phyloP scores from a whole-genome alignment of 495 filamentous ascomycete genomes.

The Haplographium delicatum region DNA sequence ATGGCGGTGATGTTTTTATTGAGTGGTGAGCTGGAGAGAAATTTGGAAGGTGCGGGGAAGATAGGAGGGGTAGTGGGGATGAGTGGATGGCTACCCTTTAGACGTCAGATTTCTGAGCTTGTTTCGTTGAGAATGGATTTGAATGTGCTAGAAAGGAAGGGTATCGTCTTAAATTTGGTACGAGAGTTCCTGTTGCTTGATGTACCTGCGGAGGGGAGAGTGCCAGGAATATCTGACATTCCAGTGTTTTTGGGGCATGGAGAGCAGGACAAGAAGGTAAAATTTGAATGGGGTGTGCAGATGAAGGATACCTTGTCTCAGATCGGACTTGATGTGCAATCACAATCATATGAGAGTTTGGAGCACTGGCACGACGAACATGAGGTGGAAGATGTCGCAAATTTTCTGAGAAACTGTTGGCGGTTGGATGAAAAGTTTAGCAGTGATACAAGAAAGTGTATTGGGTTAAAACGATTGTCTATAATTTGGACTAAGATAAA shows the following conservation, averaged over 20 bases:
- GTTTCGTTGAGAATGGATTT: too few relatives aligned
- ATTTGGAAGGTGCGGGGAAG: background rate
- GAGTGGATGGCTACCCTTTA: slow-evolving; percentile 19
- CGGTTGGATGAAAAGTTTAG: background rate
- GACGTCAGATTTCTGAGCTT: slow-evolving; percentile 2
- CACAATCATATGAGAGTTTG: slow-evolving; percentile 1
- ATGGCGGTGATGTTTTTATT: slow-evolving; percentile 10
- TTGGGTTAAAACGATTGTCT: too few relatives aligned
- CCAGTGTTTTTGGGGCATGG: too few relatives aligned
- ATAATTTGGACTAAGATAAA: too few relatives aligned
- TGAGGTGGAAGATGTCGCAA: slow-evolving; percentile 10
- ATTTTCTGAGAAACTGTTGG: background rate
- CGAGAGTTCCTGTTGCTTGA: background rate
- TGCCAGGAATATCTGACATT: background rate
- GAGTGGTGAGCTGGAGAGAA: slow-evolving; percentile 1
- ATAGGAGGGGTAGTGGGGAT: slow-evolving; percentile 8
- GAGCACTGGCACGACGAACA: slow-evolving; percentile 11
- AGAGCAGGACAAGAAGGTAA: slow-evolving; percentile 12
- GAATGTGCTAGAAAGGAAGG: too few relatives aligned
- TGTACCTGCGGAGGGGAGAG: background rate
- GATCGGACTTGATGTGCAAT: background rate
- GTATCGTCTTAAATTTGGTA: background rate
- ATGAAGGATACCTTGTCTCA: background rate
- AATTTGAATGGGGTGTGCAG: slow-evolving; percentile 10
- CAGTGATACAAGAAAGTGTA: background rate